Evolutionary conservation across 2,329 filamentous ascomycete genomes (phyloP).

Genomic region (Aaosphaeria pasadenensis): DNA sequence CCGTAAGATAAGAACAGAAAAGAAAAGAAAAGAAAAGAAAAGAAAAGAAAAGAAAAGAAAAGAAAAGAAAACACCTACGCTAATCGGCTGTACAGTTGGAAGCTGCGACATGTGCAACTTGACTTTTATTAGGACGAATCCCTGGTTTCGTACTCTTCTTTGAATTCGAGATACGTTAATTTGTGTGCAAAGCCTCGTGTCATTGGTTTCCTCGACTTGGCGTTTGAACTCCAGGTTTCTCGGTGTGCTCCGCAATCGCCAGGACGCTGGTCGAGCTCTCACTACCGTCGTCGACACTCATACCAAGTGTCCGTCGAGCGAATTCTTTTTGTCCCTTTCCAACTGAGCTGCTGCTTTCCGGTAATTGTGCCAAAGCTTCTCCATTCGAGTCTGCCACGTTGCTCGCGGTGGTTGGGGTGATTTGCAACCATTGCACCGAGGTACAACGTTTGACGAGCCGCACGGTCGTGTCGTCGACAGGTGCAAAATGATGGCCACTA

Average conservation of each 20-base stretch:
- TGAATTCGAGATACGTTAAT: not conserved
- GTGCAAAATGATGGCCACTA: conserved; percentile 71
- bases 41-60: no score
- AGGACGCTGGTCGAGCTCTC: conserved; percentile 38
- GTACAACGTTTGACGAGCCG: conserved; percentile 74
- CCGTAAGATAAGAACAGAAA: no score
- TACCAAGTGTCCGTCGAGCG: conserved; percentile 37
- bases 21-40: not conserved
- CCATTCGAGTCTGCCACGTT: conserved; percentile 11
- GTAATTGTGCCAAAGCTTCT: conserved; percentile 17
- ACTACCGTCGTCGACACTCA: conserved; percentile 33
- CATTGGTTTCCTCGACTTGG: conserved; percentile 30
- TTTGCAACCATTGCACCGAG: conserved; percentile 65
- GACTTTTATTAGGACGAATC: not conserved
- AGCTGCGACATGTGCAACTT: not conserved
- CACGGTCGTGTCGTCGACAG: conserved; percentile 75
- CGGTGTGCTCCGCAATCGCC: conserved; percentile 39
- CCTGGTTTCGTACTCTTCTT: not conserved
- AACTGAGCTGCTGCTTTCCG: conserved; percentile 7
- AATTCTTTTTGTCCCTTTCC: conserved; percentile 36
- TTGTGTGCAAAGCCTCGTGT: conserved; percentile 5
- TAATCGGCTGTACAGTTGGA: not conserved
- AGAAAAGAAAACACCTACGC: not conserved
- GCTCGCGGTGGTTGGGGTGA: conserved; percentile 19
- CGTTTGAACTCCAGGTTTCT: conserved; percentile 40